Evolutionary conservation across 768 basidiomycete genomes (phyloP), one percentile per base, ranked within the genome.

Genomic region (Pleurotus tuber-regium): DNA sequence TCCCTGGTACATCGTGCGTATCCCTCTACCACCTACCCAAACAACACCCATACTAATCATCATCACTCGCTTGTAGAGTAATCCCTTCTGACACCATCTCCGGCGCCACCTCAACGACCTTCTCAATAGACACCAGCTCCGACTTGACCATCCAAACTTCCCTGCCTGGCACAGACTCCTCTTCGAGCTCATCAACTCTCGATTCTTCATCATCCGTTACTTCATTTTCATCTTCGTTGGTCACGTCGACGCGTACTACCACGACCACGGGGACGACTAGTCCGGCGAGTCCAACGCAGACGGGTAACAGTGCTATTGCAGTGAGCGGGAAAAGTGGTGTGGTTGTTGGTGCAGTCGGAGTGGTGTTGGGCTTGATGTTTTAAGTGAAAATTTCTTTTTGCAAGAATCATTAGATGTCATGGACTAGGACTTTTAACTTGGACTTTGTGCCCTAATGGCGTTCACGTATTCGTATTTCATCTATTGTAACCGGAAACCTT

Each of bases 121-220:
- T n/a, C n/a, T n/a, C n/a, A n/a, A n/a, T n/a, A n/a, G n/a, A n/a
- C n/a, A n/a, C n/a, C n/a, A n/a, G n/a, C n/a, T n/a, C n/a, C n/a
- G n/a, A n/a, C n/a, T n/a, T 48, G 29, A 48, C 46, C 25, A 48
- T 48, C 14, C 46, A 48, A 24, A 48, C 46, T 12, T 48, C 46
- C 8, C 28, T 35, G 2, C 28, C 28, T 16, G 46, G 18, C 21
- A 35, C 12, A 9, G 3, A 9, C 6, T 23, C 46, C 46, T 12
- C 11, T 9, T 40, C 18, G 38, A 40, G 38, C 21, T 19, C 9
- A 9, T 19, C 38, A 40, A 9, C 38, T 9, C 9, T 40, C 18
- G n/a, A 9, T 9, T 12, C 18, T 14, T 19, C 21, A 7, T 42
- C 41, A 10, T 42, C 18, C 24, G 16, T 24, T 24, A 33, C 30